Base-by-base conservation (phyloP, 345 rosid genomes). In the Salix koriyanagi region DNA sequence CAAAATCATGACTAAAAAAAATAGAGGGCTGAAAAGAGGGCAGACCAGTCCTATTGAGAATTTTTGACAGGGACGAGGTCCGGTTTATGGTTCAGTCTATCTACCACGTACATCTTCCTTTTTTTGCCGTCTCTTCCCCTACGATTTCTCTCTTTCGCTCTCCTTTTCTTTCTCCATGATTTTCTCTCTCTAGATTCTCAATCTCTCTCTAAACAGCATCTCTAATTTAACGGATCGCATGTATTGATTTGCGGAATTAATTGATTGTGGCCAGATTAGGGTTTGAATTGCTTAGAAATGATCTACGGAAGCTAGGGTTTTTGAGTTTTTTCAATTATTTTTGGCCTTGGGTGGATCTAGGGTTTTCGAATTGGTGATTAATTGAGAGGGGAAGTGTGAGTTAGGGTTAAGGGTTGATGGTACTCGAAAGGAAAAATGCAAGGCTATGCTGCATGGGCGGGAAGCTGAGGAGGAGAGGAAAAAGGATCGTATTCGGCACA, bases 371-470 rank as follows among this genome's bases (percentile, higher is more conserved):
- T 18, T 69, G 25, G 52, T 58, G 64, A 23, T 58, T 58, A 58
- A 23, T 23, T 58, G 64, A 58, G 61, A 21, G 50, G 48, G 71
- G 15, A 68, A n/a, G 76, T 52, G 50, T 36, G 52, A 71, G 68
- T 61, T 46, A 46, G 76, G 71, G 65, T 10, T 32, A 37, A 61
- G 83, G 79, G 76, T 80, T 80, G 83, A 80, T 80, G 83, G 83
- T 80, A 80, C 72, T 76, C 76, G 76, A 39, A 64, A 70, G 83
- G 62, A 76, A 80, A 80, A 80, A 80, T 80, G 79, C 83, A 79
- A 79, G 83, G 88, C 90, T 87, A 86, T 90, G 92, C 90, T 23
- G 64, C 64, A 83, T 89, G 91, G 83, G 72, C 80, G 85, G 82
- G 76, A 83, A 78, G 78, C 72, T 73, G 83, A 83, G 67, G 83